Evolutionary conservation across 1,139 yeast species (phyloP).

Genomic region (Komagataea norvegica): DNA sequence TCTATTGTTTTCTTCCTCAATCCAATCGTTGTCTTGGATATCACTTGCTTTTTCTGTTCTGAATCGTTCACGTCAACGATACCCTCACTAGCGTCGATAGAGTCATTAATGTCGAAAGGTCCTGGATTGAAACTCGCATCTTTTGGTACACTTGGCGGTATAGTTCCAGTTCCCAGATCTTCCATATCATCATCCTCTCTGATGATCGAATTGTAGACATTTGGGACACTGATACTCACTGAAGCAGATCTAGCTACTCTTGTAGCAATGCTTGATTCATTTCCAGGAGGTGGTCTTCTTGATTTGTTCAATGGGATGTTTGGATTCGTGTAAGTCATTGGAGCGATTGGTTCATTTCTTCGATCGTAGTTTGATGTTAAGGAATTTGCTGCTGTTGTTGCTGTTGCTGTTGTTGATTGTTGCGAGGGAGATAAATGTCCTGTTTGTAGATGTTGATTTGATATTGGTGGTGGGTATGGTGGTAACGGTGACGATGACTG

Average conservation of each 20-base stretch:
- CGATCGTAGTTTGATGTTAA: conserved; percentile 29
- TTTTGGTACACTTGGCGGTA: neutral
- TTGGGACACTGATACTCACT: conserved; percentile 12
- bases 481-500: no score
- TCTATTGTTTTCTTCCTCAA: neutral
- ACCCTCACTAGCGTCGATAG: neutral
- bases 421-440: neutral
- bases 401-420: conserved; percentile 2
- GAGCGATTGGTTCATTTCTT: conserved; percentile 52
- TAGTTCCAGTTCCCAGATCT: neutral
- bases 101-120: no score
- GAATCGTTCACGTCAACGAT: neutral
- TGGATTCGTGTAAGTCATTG: conserved; percentile 31
- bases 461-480: no score
- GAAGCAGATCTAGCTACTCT: conserved; percentile 34
- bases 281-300: conserved; percentile 31
- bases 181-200: conserved; percentile 13
- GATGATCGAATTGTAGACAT: conserved; percentile 18
- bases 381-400: neutral
- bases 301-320: conserved; percentile 12
- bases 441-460: no score
- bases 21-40: neutral
- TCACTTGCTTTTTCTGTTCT: neutral
- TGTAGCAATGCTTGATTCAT: conserved; percentile 27
- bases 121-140: neutral